Evolutionary conservation across 495 filamentous ascomycete genomes (phyloP).

Genomic region (Penicillium malachiteum): DNA sequence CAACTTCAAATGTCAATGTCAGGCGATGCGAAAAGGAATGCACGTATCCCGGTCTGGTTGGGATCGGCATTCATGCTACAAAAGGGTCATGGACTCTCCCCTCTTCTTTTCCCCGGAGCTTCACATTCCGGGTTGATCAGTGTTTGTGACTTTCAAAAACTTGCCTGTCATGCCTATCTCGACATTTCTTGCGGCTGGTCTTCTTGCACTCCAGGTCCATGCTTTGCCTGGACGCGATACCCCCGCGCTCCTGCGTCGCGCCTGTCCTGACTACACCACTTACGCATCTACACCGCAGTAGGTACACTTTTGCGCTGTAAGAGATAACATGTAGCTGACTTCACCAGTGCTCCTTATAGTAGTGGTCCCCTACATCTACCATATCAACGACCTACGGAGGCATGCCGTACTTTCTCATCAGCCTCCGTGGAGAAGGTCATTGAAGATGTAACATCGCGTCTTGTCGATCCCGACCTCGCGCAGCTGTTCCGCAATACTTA

Average conservation of each 20-base stretch:
- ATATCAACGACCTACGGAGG: constrained; percentile 78
- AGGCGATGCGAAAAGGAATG: constrained; percentile 14
- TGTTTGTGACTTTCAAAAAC: not conserved
- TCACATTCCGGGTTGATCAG: not conserved
- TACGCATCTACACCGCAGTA: constrained; percentile 49
- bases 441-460: constrained; percentile 69
- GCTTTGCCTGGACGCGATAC: constrained; percentile 28
- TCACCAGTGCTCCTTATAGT: constrained; percentile 67
- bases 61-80: constrained; percentile 19
- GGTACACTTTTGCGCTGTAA: constrained; percentile 10
- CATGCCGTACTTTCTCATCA: constrained; percentile 88
- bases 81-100: constrained; percentile 5
- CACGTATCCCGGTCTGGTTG: constrained; percentile 19
- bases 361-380: constrained; percentile 76
- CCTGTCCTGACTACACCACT: constrained; percentile 52
- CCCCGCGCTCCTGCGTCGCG: constrained; percentile 36
- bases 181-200: constrained; percentile 24
- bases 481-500: constrained; percentile 97
- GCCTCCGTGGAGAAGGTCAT: constrained; percentile 86
- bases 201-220: constrained; percentile 25
- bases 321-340: not conserved
- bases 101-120: not conserved
- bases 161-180: constrained; percentile 17
- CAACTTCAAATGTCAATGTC: not conserved
- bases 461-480: constrained; percentile 86